A percentile compares a stretch with the other conserved stretches of the same genome.
Evolutionary conservation across 257 asterid species (phyloP).

Genomic region (Avicennia marina): DNA sequence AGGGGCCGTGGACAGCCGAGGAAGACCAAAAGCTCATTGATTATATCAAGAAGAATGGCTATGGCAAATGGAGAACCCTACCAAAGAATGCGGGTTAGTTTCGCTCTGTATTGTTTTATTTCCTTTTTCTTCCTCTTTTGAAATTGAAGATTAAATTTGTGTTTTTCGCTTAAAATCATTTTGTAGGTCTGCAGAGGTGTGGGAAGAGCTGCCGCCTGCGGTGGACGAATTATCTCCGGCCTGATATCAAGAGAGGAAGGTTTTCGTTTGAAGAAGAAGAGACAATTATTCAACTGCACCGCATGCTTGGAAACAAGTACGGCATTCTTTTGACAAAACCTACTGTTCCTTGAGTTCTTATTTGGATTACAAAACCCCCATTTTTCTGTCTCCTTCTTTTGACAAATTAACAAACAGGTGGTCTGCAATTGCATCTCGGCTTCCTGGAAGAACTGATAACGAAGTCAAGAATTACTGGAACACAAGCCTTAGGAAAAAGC

Average conservation of each 20-base stretch:
- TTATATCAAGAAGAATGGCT: slow-evolving; percentile 47
- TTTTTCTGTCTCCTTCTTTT: not conserved
- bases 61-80: slow-evolving; percentile 64
- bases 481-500: slow-evolving; percentile 56
- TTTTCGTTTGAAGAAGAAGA: slow-evolving; percentile 68
- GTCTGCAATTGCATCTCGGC: slow-evolving; percentile 64
- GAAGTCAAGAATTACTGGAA: slow-evolving; percentile 70
- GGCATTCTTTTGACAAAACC: not conserved
- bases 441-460: slow-evolving; percentile 66
- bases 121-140: not conserved
- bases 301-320: slow-evolving; percentile 59
- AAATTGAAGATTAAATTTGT: not conserved
- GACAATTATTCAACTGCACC: slow-evolving; percentile 57
- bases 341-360: not conserved
- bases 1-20: slow-evolving; percentile 68
- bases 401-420: slow-evolving; percentile 26
- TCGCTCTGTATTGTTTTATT: not conserved
- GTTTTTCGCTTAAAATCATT: no score
- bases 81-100: slow-evolving; percentile 55
- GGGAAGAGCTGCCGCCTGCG: slow-evolving; percentile 68
- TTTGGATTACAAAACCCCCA: not conserved
- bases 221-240: slow-evolving; percentile 60
- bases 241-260: slow-evolving; percentile 54
- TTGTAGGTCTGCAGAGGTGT: slow-evolving; percentile 56
- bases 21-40: slow-evolving; percentile 57